Base-by-base conservation (phyloP, 176 grass and related monocot species). In the Cenchrus purpureus region DNA sequence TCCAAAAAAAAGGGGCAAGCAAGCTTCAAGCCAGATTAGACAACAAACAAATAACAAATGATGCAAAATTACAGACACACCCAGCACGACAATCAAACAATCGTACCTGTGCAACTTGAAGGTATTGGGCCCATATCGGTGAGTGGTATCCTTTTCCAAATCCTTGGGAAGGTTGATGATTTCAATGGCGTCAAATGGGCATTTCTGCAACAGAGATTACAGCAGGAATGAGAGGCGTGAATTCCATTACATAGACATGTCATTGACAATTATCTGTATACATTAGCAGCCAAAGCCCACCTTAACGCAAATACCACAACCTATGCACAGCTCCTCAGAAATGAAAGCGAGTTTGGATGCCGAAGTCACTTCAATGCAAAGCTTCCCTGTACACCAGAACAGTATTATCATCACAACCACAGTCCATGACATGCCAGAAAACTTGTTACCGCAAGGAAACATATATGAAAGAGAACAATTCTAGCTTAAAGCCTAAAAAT, bases 241-340 rank as follows among this genome's bases (percentile, higher is more conserved):
- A 55, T 43, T 56, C 82, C 6, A 80, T 43, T 0, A 7, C n/a
- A 74, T 13, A 86, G 13, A 40, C 19, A 78, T 19, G 44, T 55
- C 59, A 29, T 74, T 81, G 17, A 84, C 45, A 62, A 37, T 50
- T 74, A 66, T 12, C 13, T 37, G 34, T 20, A n/a, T 32, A 4
- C 34, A 10, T 49, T 76, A 22, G 73, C 69, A 61, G 20, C 49
- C 65, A 66, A 95, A 61, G 20, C 49, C 65, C 71, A 95, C 96
- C 93, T 98, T 98, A 55, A 98, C 91, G 13, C 93, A 98, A n/a
- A 95, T 95, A 83, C 97, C 97, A 56, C 97, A 98, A 82, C 97
- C 93, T 43, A 93, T 98, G 70, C 97, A 98, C 42, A 98, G 70
- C 77, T 98, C 97, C 77, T 98, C 97, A 34, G 97, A 98, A 72